Percentiles rank a stretch among this genome's conserved stretches.
Conservation (phyloP, 257 asterid species). For the Scutellaria minor region DNA sequence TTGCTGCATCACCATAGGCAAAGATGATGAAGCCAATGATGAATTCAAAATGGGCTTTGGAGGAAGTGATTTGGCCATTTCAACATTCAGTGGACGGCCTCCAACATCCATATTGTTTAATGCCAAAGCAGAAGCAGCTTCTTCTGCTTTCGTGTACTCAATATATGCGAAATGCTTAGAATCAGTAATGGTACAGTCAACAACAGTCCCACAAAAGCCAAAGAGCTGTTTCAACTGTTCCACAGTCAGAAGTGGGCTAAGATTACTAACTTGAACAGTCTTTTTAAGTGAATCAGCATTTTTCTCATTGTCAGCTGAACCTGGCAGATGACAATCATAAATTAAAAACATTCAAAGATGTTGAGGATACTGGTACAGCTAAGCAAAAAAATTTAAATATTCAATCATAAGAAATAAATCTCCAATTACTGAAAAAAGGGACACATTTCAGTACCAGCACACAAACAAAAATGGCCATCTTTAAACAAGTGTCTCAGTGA, state of each 20-base stretch:
- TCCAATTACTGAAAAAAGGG: not conserved
- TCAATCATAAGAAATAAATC: not conserved
- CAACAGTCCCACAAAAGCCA: constrained; percentile 77
- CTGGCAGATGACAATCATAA: constrained; percentile 36
- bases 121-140: constrained; percentile 87
- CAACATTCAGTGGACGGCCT: constrained; percentile 95
- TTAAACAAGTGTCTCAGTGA: constrained; percentile 10
- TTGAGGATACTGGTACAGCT: constrained; percentile 4
- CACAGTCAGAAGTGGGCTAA: constrained; percentile 83
- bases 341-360: constrained; percentile 28
- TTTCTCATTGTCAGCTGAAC: constrained; percentile 60
- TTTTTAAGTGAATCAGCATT: constrained; percentile 67
- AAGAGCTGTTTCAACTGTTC: constrained; percentile 98
- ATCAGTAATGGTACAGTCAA: constrained; percentile 84
- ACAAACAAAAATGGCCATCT: not conserved
- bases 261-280: constrained; percentile 95
- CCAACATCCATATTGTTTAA: constrained; percentile 95
- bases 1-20: constrained; percentile 91
- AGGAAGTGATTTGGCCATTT: constrained; percentile 96
- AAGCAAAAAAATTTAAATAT: not conserved
- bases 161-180: constrained; percentile 95
- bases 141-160: constrained; percentile 89
- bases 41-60: constrained; percentile 64
- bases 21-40: constrained; percentile 60
- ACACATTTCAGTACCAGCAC: not conserved